Evolutionary conservation across 345 rosid genomes (phyloP).

Genomic region (Sisymbrium altissimum): DNA sequence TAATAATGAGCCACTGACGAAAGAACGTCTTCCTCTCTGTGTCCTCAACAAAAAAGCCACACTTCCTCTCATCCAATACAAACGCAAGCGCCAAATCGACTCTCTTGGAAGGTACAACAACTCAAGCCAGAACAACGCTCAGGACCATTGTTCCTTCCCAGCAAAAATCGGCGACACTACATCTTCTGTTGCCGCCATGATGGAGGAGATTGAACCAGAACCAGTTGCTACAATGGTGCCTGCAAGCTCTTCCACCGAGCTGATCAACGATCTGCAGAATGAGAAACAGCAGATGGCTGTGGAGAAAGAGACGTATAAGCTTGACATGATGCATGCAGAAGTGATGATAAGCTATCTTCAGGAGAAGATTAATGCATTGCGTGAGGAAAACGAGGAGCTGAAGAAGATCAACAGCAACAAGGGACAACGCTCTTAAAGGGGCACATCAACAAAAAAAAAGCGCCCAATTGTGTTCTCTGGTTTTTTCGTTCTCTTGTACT

Average conservation of each 20-base stretch:
- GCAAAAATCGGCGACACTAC: constrained; percentile 16
- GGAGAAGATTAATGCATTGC: constrained; percentile 38
- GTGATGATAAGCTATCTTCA: constrained; percentile 55
- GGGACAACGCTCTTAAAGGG: neutral
- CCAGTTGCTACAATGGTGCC: neutral
- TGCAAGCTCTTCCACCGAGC: constrained; percentile 4
- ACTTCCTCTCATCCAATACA: constrained; percentile 47
- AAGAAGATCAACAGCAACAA: constrained; percentile 62
- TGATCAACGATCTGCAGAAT: constrained; percentile 49
- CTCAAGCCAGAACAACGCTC: constrained; percentile 48
- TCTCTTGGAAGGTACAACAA: constrained; percentile 34
- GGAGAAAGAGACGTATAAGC: constrained; percentile 50
- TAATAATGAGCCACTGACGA: neutral
- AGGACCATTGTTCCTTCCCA: constrained; percentile 52
- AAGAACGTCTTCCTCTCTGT: constrained; percentile 34
- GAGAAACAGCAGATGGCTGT: constrained; percentile 54
- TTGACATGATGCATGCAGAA: constrained; percentile 55
- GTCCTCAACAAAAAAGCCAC: constrained; percentile 49
- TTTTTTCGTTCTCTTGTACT: neutral
- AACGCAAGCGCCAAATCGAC: constrained; percentile 44
- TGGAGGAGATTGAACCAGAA: neutral
- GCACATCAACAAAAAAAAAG: neutral
- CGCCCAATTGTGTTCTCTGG: neutral
- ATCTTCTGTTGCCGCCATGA: constrained; percentile 17
- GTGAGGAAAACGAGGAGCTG: constrained; percentile 54